phyloP scores from a whole-genome alignment of 2,329 filamentous ascomycete species.

The Penicillium verrucosum region DNA sequence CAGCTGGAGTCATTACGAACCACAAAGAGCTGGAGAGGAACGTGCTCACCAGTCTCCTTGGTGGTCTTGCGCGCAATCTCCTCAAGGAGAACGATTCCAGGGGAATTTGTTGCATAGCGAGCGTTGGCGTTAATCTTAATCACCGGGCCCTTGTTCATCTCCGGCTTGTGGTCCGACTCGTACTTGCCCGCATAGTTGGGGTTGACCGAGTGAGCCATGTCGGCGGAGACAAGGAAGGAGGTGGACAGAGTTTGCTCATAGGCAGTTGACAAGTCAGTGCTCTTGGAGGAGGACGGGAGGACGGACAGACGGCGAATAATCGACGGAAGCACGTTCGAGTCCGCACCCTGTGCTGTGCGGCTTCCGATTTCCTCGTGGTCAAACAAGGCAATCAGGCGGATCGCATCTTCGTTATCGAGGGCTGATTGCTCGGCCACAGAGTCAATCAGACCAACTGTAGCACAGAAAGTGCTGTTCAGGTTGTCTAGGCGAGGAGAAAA shows the following conservation, averaged over 20 bases:
- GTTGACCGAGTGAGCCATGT: slow-evolving; percentile 96
- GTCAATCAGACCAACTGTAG: slow-evolving; percentile 76
- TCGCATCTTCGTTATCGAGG: slow-evolving; percentile 72
- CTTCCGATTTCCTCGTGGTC: slow-evolving; percentile 98
- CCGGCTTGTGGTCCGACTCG: slow-evolving; percentile 82
- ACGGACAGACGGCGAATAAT: slow-evolving; percentile 83
- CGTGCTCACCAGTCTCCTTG: slow-evolving; percentile 57
- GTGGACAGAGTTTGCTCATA: slow-evolving; percentile 90
- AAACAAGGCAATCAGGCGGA: slow-evolving; percentile 90
- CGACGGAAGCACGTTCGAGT: slow-evolving; percentile 85
- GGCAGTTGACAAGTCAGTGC: slow-evolving; percentile 68
- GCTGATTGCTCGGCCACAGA: slow-evolving; percentile 64
- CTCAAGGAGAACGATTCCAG: slow-evolving; percentile 87
- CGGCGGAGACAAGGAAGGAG: slow-evolving; percentile 91
- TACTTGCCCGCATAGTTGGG: slow-evolving; percentile 94
- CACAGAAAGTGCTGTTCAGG: slow-evolving; percentile 93
- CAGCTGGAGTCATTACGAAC: slow-evolving; percentile 93
- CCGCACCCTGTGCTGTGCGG: slow-evolving; percentile 84
- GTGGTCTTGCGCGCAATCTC: slow-evolving; percentile 69
- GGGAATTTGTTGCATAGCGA: slow-evolving; percentile 92
- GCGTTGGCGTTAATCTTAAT: slow-evolving; percentile 99
- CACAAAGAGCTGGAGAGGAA: slow-evolving; percentile 92
- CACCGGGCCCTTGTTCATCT: slow-evolving; percentile 94
- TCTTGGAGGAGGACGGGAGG: slow-evolving; percentile 61
- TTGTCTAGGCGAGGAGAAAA: slow-evolving; percentile 96